Evolutionary conservation across 176 grass and related monocot species (phyloP), one percentile per base, ranked within the genome.

Genomic region (Aechmea fasciata): DNA sequence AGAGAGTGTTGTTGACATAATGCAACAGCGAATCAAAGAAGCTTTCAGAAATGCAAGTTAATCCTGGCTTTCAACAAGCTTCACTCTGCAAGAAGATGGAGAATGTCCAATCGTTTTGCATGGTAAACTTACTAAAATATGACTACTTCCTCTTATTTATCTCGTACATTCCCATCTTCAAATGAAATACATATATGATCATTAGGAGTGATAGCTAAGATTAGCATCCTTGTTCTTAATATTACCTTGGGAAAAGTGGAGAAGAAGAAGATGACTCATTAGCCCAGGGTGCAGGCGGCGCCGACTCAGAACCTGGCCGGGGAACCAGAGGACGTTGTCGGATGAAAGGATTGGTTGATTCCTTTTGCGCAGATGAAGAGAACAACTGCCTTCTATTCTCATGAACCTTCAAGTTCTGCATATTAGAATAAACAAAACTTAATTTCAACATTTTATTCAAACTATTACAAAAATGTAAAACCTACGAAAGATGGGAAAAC

Each of bases 301-400:
- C 75, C 67, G 86, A 87, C 12, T 97, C 84, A 13, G 81, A 73
- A 54, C 67, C 15, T 19, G 87, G 89, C 68, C 66, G 92, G 23
- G 86, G 47, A 24, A 87, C 93, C 83, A 85, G 82, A 24, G 93
- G 89, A 3, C 86, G 83, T 59, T 97, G 93, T 71, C 89, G 82
- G 68, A 97, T 81, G 65, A 97, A 92, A 79, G 93, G 93, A 73
- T 92, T 97, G 19, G 83, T 78, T 17, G 85, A 68, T 28, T 92
- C 86, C 49, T 85, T 97, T 69, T 70, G 65, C 47, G 89, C 79
- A 66, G 93, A 84, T 0, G 89, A 88, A 59, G 92, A 96, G 79
- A 97, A 97, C 73, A 97, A 82, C 72, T 97, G 86, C 73, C 93
- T 90, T 81, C 93, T 92, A 71, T 90, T 91, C 71, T 97, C 89